Conservation (phyloP, 2,329 filamentous ascomycete genomes). For the Monilinia fructigena region DNA sequence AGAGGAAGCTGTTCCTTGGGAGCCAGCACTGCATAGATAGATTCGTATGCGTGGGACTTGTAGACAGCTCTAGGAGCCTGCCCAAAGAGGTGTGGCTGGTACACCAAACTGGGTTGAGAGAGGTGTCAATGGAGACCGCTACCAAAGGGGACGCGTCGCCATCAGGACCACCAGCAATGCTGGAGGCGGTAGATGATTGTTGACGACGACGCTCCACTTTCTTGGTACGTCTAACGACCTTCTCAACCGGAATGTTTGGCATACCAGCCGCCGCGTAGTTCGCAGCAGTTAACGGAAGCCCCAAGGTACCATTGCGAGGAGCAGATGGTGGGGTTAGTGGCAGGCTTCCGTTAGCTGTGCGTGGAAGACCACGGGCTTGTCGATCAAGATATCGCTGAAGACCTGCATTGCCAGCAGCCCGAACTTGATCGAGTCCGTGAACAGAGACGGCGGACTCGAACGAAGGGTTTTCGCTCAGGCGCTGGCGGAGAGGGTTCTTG, state of each 20-base stretch:
- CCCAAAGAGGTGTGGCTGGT: constrained; percentile 3
- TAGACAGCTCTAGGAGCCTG: neutral
- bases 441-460: constrained; percentile 19
- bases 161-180: neutral
- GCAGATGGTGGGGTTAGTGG: neutral
- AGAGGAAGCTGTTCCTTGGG: neutral
- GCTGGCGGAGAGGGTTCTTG: constrained; percentile 10
- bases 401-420: neutral
- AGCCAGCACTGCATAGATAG: constrained; percentile 10
- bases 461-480: constrained; percentile 18
- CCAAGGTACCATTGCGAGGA: constrained; percentile 18
- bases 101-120: constrained; percentile 1
- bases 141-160: neutral
- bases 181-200: neutral
- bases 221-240: constrained; percentile 2
- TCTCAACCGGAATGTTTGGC: neutral
- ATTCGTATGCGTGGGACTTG: constrained; percentile 6
- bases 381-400: constrained; percentile 10
- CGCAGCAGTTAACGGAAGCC: constrained; percentile 16
- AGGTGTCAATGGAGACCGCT: neutral
- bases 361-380: constrained; percentile 20
- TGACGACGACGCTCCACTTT: constrained; percentile 1
- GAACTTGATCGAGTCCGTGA: constrained; percentile 16
- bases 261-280: constrained; percentile 23
- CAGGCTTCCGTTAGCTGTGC: neutral